Evolutionary conservation across 129 eudicot genomes (phyloP).

Genomic region (Centella asiatica): DNA sequence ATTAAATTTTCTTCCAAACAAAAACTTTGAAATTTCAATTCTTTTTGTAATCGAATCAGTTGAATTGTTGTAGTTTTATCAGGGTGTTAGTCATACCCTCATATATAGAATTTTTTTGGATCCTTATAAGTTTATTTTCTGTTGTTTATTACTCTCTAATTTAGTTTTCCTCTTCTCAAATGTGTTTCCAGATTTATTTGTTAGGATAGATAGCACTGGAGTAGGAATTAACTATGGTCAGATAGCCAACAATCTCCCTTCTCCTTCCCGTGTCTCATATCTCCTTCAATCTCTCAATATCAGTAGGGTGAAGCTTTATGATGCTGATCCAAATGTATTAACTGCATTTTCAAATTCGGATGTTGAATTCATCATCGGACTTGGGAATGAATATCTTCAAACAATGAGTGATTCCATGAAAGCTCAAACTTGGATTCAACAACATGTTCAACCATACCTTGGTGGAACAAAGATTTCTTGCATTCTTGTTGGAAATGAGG

Average conservation of each 20-base stretch:
- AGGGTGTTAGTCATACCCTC: not conserved
- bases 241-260: conserved; percentile 71
- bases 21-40: too few relatives aligned
- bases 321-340: conserved; percentile 44
- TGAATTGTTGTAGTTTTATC: too few relatives aligned
- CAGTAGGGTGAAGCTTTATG: conserved; percentile 40
- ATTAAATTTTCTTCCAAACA: not conserved
- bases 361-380: conserved; percentile 39
- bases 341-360: conserved; percentile 32
- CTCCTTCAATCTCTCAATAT: conserved; percentile 34
- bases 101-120: too few relatives aligned
- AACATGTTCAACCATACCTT: conserved; percentile 37
- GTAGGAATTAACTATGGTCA: conserved; percentile 87
- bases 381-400: conserved; percentile 42
- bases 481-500: conserved; percentile 49
- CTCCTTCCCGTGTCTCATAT: conserved; percentile 53
- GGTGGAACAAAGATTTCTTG: conserved; percentile 34
- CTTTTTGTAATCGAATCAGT: too few relatives aligned
- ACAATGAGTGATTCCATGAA: conserved; percentile 29
- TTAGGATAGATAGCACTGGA: conserved; percentile 42
- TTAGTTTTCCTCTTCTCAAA: not conserved
- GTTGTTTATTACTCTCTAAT: too few relatives aligned
- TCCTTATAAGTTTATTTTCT: too few relatives aligned
- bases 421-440: conserved; percentile 44
- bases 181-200: conserved; percentile 30